Conservation (phyloP, 2,329 filamentous ascomycete genomes). For the Alternaria tenuissima region DNA sequence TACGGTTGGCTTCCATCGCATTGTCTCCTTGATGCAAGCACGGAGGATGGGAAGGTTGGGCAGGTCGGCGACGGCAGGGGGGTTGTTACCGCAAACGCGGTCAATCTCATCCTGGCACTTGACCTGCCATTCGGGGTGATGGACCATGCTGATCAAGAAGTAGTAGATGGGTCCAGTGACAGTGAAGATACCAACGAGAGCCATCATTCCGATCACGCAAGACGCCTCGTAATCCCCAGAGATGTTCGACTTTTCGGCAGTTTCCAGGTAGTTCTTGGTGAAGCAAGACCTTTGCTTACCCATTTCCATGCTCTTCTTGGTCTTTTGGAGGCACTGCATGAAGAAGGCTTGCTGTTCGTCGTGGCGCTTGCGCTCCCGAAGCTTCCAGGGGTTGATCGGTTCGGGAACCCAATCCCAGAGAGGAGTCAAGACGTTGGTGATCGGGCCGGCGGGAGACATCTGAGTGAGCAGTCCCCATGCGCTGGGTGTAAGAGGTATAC, state of each 20-base stretch:
- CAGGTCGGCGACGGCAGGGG: constrained; percentile 48
- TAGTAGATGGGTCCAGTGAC: constrained; percentile 50
- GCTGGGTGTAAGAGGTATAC: constrained; percentile 59
- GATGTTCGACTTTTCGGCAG: constrained; percentile 52
- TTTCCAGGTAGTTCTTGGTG: constrained; percentile 45
- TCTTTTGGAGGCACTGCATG: constrained; percentile 57
- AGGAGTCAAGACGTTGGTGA: constrained; percentile 65
- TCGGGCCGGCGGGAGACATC: constrained; percentile 66
- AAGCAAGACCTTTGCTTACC: constrained; percentile 46
- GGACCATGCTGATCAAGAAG: constrained; percentile 49
- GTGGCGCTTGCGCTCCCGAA: constrained; percentile 61
- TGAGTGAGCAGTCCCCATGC: constrained; percentile 66
- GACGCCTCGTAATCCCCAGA: constrained; percentile 51
- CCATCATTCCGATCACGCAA: constrained; percentile 52
- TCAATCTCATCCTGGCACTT: constrained; percentile 49
- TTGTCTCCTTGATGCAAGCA: constrained; percentile 57
- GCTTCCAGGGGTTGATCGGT: constrained; percentile 63
- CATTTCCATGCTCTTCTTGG: constrained; percentile 45
- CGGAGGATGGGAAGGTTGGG: constrained; percentile 55
- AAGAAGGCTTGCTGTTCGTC: constrained; percentile 63
- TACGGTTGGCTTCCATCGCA: constrained; percentile 59
- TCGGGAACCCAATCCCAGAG: constrained; percentile 61
- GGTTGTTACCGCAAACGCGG: constrained; percentile 33
- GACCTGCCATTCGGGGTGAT: constrained; percentile 48
- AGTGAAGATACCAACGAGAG: constrained; percentile 51